Conservation (phyloP, 768 basidiomycete genomes). For the Tulasnella sp. region DNA sequence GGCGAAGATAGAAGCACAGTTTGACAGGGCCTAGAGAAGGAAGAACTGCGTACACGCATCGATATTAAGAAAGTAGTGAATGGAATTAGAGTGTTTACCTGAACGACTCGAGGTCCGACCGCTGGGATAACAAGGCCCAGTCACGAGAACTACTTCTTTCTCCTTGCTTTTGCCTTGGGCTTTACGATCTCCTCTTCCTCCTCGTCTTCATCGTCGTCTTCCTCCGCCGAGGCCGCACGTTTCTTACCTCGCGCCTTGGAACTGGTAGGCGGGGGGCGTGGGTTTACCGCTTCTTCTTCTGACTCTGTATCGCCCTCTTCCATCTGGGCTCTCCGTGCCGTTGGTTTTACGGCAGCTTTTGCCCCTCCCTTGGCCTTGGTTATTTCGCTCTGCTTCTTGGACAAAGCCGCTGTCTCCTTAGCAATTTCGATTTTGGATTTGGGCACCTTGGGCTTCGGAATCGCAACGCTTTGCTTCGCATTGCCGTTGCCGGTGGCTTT, state of each 20-base stretch:
- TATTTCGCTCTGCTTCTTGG: neutral
- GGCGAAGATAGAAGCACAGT: neutral
- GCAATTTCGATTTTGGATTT: constrained; percentile 1
- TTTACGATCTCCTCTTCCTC: neutral
- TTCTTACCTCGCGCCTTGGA: neutral
- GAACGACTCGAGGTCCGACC: neutral
- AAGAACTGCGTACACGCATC: neutral
- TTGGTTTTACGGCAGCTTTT: neutral
- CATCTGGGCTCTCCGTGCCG: neutral
- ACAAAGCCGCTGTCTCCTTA: neutral
- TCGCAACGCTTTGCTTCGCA: neutral
- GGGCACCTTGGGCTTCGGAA: neutral
- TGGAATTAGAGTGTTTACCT: neutral
- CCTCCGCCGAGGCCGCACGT: neutral
- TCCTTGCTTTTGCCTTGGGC: neutral
- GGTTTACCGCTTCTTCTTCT: neutral
- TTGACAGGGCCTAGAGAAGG: neutral
- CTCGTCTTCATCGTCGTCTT: neutral
- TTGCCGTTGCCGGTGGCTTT: neutral
- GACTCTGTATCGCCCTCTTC: neutral
- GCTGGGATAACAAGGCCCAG: neutral
- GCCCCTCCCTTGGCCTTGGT: neutral
- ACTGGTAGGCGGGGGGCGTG: neutral
- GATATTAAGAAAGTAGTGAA: neutral
- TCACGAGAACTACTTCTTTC: neutral